phyloP scores from a whole-genome alignment of 805 yeast species.

The Candida vartiovaarae region DNA sequence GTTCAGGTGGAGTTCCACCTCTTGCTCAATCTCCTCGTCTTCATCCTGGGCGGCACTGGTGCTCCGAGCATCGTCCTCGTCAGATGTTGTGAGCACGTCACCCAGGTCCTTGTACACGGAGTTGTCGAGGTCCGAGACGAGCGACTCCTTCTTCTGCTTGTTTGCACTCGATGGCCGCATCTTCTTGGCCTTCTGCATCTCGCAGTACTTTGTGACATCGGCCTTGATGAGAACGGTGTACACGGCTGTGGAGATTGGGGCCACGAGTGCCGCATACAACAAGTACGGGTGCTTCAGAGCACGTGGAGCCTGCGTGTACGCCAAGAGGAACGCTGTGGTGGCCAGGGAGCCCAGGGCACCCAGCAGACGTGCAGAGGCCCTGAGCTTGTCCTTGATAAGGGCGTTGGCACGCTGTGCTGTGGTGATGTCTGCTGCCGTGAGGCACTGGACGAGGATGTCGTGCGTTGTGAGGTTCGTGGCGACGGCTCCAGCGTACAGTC shows the following conservation, averaged over 20 bases:
- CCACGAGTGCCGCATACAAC: conserved; percentile 35
- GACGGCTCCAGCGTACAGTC: conserved; percentile 51
- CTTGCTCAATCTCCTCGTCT: conserved; percentile 32
- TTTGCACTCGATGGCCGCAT: conserved; percentile 1
- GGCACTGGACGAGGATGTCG: conserved; percentile 25
- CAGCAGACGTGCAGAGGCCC: conserved; percentile 22
- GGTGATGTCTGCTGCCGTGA: conserved; percentile 27
- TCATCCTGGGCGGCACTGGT: conserved; percentile 16
- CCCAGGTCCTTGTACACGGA: conserved; percentile 40
- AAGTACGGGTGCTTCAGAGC: conserved; percentile 66
- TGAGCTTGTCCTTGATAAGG: conserved; percentile 14
- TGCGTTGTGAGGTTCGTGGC: conserved; percentile 20
- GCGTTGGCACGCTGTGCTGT: conserved; percentile 16
- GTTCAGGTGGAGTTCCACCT: conserved; percentile 34
- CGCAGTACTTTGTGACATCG: conserved; percentile 1
- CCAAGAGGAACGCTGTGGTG: conserved; percentile 43
- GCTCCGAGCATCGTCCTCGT: conserved; percentile 7
- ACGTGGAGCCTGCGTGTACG: conserved; percentile 50
- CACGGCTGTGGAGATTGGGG: conserved; percentile 16
- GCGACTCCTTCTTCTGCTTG: conserved; percentile 23
- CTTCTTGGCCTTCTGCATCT: conserved; percentile 3
- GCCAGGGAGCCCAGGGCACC: conserved; percentile 40
- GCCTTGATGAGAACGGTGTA: not conserved
- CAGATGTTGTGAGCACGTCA: conserved; percentile 8
- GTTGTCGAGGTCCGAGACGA: conserved; percentile 37